These are phyloP conservation scores for Saccharum spontaneum DNA, from an alignment of 176 grass and related monocot species.

Conservation along the genomic window DNA sequence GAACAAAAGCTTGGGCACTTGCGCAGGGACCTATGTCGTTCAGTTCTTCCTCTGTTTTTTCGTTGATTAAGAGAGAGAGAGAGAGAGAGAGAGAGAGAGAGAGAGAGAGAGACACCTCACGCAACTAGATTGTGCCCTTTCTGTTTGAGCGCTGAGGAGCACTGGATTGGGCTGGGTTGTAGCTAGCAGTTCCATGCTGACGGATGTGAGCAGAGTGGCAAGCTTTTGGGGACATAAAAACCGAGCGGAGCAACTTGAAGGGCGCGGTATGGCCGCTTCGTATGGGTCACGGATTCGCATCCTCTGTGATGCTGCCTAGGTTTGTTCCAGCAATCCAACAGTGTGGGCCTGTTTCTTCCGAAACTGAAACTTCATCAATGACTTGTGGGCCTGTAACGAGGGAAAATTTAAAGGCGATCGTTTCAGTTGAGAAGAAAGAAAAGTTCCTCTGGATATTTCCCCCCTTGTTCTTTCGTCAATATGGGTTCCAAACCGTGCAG, in stretches of 20 bases:
- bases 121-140: not conserved
- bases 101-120: not conserved
- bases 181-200: not conserved
- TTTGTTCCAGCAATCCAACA: conserved; percentile 31
- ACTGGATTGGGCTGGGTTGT: not conserved
- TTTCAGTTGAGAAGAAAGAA: not conserved
- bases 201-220: not conserved
- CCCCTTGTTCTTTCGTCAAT: not conserved
- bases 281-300: not conserved
- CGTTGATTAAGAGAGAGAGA: not conserved
- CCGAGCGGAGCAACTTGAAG: conserved; percentile 5
- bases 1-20: not conserved
- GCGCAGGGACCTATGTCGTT: not conserved
- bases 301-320: not conserved
- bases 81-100: not conserved
- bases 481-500: too few species aligned
- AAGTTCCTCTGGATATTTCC: not conserved
- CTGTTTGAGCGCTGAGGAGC: conserved; percentile 25
- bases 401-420: not conserved
- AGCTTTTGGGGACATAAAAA: conserved; percentile 3
- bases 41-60: not conserved
- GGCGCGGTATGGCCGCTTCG: not conserved
- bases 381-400: too few species aligned
- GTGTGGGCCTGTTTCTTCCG: not conserved
- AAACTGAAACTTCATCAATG: not conserved